These are phyloP conservation scores for Solanum hybrid DNA, from an alignment of 305 asterid genomes.

Conservation along the genomic window DNA sequence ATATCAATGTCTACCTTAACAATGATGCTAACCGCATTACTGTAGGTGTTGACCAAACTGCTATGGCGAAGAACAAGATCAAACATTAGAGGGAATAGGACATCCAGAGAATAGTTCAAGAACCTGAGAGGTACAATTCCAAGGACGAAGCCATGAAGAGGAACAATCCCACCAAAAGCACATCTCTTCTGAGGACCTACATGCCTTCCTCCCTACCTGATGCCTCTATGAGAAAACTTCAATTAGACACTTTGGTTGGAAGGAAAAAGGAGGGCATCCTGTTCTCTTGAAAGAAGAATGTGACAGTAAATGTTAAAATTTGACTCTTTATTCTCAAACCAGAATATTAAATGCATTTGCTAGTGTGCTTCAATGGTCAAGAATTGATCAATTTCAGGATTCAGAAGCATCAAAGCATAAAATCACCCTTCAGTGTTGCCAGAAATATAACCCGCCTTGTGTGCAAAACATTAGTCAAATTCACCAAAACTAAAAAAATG, in stretches of 20 bases:
- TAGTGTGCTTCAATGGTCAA: neutral
- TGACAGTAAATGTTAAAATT: neutral
- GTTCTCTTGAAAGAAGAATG: neutral
- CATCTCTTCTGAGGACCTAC: neutral
- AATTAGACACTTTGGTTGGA: neutral
- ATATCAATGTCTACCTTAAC: slow-evolving; percentile 37
- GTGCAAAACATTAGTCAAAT: neutral
- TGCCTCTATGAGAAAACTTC: neutral
- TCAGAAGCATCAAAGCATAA: neutral
- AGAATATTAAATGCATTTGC: neutral
- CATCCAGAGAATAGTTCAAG: neutral
- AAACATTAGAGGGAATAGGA: slow-evolving; percentile 6
- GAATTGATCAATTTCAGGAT: neutral
- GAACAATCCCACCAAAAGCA: slow-evolving; percentile 10
- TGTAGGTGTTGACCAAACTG: slow-evolving; percentile 17
- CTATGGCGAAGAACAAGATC: slow-evolving; percentile 33
- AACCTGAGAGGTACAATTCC: slow-evolving; percentile 18
- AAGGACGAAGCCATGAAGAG: slow-evolving; percentile 40
- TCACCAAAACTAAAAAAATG: neutral
- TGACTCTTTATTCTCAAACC: neutral
- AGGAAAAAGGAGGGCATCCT: neutral
- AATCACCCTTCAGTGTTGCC: neutral
- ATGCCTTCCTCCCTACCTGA: neutral
- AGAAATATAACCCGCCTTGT: neutral
- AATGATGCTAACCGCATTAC: slow-evolving; percentile 26